Conservation (phyloP, 768 basidiomycete species). For the Roridomyces roridus region DNA sequence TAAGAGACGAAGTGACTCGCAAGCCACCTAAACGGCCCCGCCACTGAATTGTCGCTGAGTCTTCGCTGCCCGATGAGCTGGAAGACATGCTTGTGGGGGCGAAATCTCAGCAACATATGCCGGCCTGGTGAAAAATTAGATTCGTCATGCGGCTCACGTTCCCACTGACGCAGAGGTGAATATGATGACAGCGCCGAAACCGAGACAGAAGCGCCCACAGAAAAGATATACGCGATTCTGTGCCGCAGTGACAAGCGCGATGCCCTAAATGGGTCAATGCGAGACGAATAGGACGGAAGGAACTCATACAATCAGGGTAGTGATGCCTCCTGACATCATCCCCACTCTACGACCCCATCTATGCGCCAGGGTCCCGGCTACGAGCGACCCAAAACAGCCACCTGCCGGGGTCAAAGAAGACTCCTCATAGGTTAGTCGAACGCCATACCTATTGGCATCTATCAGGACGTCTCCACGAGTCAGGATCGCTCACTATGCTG, state of each 20-base stretch:
- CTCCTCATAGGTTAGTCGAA: too few relatives aligned
- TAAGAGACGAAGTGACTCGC: slow-evolving; percentile 38
- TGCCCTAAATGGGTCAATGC: slow-evolving; percentile 9
- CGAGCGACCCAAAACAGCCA: slow-evolving; percentile 41
- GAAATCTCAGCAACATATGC: slow-evolving; percentile 65
- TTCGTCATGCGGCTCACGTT: slow-evolving; percentile 29
- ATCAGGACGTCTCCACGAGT: too few relatives aligned
- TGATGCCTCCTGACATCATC: slow-evolving; percentile 48
- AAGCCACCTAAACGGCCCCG: slow-evolving; percentile 56
- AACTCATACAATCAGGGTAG: slow-evolving; percentile 36
- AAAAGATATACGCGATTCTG: slow-evolving; percentile 23
- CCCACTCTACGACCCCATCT: slow-evolving; percentile 50
- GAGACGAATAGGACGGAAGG: neutral
- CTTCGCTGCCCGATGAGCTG: neutral
- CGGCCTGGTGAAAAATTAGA: too few relatives aligned
- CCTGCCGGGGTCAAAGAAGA: too few relatives aligned
- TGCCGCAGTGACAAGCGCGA: slow-evolving; percentile 19
- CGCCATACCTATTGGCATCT: too few relatives aligned
- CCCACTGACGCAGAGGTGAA: slow-evolving; percentile 44
- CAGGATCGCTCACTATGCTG: slow-evolving; percentile 32
- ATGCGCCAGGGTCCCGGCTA: slow-evolving; percentile 50
- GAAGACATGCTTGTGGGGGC: slow-evolving; percentile 51
- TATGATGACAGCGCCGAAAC: slow-evolving; percentile 10
- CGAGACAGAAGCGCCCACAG: slow-evolving; percentile 17
- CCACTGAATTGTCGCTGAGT: slow-evolving; percentile 38